Base-by-base conservation (phyloP, 2,329 filamentous ascomycete species). In the Gnomoniopsis smithogilvyi region DNA sequence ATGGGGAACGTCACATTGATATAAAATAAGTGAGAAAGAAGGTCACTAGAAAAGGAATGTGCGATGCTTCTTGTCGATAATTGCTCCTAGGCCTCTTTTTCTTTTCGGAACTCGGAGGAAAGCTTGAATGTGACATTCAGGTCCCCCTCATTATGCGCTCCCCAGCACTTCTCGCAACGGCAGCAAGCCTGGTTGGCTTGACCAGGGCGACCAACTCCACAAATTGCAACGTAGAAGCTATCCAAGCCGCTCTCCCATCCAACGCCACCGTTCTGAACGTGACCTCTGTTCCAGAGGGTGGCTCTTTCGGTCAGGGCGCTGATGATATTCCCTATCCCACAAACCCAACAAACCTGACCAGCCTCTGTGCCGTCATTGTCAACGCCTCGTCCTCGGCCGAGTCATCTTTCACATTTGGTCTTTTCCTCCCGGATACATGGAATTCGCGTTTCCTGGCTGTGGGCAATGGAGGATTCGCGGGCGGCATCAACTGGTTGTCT, bases 381-480 rank as follows among this genome's bases (percentile, higher is more conserved):
- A 67, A 67, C n/a, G 67, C 70, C 4, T 67, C 64, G 21, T 68
- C 66, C 0, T 69, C 68, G 0, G 60, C 65, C 2, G 58, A 57
- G 10, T 70, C 68, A 1, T 67, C 64, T 10, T 74, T 64, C 61
- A 67, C 64, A 7, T 68, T 73, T 45, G 70, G 68, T 3, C 46
- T 75, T 11, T 70, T 74, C 53, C 63, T 74, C 4, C 71, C 72
- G 0, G 58, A 60, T 1, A 43, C 62, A 6, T 74, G 73, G 72
- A 73, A 71, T 50, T 59, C 59, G 8, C 64, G 70, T 15, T 66
- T 73, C 50, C 63, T 74, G 21, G 63, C 69, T 34, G 50, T 56
- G 15, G 47, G 58, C 2, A 72, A 72, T 48, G 70, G 70, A 6
- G 70, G 67, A 0, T 74, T 74, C 33, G 71, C 66, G 15, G 66